Conservation (phyloP, 805 yeast species). For the Wickerhamomyces alni region DNA sequence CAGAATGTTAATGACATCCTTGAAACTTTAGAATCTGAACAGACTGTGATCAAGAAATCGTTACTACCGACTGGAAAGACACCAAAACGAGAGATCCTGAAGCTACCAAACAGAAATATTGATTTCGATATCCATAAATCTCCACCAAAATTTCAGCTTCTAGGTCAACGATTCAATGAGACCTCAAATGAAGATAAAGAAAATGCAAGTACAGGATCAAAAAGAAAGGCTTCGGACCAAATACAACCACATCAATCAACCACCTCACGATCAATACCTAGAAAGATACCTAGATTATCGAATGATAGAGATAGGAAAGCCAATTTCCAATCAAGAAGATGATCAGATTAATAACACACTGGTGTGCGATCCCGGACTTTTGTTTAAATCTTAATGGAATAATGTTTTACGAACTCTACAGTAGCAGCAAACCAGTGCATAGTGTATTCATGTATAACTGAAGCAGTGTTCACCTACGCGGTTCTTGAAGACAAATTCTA, state of each 20-base stretch:
- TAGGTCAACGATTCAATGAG: slow-evolving; percentile 19
- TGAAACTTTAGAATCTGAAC: slow-evolving; percentile 20
- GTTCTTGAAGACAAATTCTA: no score
- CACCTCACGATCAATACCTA: no score
- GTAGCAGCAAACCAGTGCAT: no score
- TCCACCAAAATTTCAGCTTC: slow-evolving; percentile 24
- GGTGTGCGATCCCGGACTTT: no score
- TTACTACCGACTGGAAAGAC: slow-evolving; percentile 26
- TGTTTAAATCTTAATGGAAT: no score
- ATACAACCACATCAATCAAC: slow-evolving; percentile 4
- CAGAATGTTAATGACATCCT: slow-evolving; percentile 18
- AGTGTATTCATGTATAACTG: no score
- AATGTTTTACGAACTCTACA: no score
- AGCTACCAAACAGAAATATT: slow-evolving; percentile 8
- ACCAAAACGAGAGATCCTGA: slow-evolving; percentile 18
- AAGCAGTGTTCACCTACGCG: no score
- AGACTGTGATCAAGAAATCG: slow-evolving; percentile 17
- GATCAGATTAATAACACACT: no score
- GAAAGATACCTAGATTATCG: no score
- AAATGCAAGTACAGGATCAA: slow-evolving; percentile 1
- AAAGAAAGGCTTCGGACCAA: slow-evolving; percentile 11
- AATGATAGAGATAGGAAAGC: no score
- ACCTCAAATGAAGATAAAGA: slow-evolving; percentile 9
- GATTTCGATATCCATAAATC: slow-evolving; percentile 6
- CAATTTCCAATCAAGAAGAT: no score